Evolutionary conservation across 1,284 basidiomycete species (phyloP).

Genomic region (Apiotrichum brassicae): DNA sequence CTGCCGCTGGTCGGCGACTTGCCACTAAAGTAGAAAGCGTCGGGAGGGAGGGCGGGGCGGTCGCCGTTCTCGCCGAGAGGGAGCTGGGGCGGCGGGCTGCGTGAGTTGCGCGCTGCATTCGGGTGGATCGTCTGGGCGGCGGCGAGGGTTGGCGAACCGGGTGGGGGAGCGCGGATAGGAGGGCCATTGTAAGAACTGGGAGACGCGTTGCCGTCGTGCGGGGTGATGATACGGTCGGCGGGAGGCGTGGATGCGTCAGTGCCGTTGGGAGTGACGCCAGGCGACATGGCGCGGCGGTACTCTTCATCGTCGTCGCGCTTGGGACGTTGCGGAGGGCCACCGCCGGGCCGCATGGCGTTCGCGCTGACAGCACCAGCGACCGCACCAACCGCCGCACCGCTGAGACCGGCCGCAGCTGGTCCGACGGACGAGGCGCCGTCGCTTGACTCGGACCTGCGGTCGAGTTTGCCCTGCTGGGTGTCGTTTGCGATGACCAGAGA

Average conservation of each 20-base stretch:
- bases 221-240: slow-evolving; percentile 12
- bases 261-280: slow-evolving; percentile 19
- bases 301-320: slow-evolving; percentile 61
- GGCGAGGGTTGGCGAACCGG: background rate
- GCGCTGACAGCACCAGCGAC: slow-evolving; percentile 59
- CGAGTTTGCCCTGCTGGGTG: slow-evolving; percentile 3
- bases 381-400: slow-evolving; percentile 45
- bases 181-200: slow-evolving; percentile 18
- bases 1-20: slow-evolving; percentile 52
- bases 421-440: slow-evolving; percentile 3
- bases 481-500: slow-evolving; percentile 21
- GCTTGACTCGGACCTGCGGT: slow-evolving; percentile 17
- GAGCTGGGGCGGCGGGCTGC: slow-evolving; percentile 36
- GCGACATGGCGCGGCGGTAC: slow-evolving; percentile 45
- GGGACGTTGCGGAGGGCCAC: slow-evolving; percentile 55
- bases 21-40: slow-evolving; percentile 57
- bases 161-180: background rate
- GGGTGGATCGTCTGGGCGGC: slow-evolving; percentile 20
- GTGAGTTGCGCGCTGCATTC: slow-evolving; percentile 20
- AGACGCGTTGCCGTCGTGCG: slow-evolving; percentile 22
- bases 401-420: slow-evolving; percentile 53
- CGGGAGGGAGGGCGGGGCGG: slow-evolving; percentile 46
- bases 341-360: slow-evolving; percentile 44
- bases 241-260: slow-evolving; percentile 8
- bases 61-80: slow-evolving; percentile 29